Conservation (phyloP, 2,329 filamentous ascomycete species). For the Monosporascus sp. region DNA sequence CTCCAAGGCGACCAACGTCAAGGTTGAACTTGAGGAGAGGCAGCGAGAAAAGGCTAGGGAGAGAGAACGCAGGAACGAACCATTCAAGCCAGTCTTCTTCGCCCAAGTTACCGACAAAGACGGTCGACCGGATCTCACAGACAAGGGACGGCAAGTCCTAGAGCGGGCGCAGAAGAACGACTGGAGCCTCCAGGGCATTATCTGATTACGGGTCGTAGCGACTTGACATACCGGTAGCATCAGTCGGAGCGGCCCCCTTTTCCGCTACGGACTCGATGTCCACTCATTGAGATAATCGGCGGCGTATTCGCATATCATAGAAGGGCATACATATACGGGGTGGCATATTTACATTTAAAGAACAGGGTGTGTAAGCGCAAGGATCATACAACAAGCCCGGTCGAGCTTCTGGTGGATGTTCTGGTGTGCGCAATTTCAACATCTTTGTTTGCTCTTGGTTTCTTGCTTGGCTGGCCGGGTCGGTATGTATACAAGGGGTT, state of each 20-base stretch:
- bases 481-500: too few species aligned
- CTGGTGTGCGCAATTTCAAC: too few species aligned
- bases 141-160: slow-evolving; percentile 46
- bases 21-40: slow-evolving; percentile 85
- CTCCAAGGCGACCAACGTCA: slow-evolving; percentile 74
- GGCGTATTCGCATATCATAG: too few species aligned
- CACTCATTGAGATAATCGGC: too few species aligned
- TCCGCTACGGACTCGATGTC: too few species aligned
- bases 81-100: slow-evolving; percentile 89
- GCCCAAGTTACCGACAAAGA: slow-evolving; percentile 51
- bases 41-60: slow-evolving; percentile 82
- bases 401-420: too few species aligned
- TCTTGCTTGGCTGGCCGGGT: too few species aligned
- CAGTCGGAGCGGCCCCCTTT: too few species aligned
- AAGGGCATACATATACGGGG: too few species aligned
- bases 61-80: slow-evolving; percentile 61
- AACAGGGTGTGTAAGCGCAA: not conserved
- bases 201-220: slow-evolving; percentile 18
- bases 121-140: slow-evolving; percentile 50
- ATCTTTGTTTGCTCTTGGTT: too few species aligned
- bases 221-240: too few species aligned
- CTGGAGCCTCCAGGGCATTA: slow-evolving; percentile 43
- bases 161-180: slow-evolving; percentile 47
- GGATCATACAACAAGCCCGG: too few species aligned
- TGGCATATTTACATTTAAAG: not conserved